A percentile compares a stretch with the other conserved stretches of the same genome.
Conservation (phyloP, 768 basidiomycete genomes). For the Mycena capillaripes region DNA sequence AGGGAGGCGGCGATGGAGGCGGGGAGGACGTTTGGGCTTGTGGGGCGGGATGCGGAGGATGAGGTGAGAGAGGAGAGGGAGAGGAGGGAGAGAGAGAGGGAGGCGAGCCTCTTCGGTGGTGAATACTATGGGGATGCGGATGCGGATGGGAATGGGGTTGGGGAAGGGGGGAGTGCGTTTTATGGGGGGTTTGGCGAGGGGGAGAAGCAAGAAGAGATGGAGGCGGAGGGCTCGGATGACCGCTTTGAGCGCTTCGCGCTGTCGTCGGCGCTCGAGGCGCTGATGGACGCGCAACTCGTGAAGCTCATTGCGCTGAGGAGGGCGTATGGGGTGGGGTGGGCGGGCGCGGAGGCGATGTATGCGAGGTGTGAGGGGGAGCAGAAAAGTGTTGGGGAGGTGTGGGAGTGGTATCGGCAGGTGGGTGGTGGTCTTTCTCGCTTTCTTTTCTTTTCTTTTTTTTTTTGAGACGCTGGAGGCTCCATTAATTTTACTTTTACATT, state of each 20-base stretch:
- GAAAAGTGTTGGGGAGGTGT: conserved; percentile 54
- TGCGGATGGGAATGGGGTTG: conserved; percentile 75
- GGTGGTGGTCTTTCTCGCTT: too few species aligned
- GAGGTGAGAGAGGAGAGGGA: conserved; percentile 42
- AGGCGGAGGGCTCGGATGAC: too few species aligned
- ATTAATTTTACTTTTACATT: too few species aligned
- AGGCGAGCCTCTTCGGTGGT: too few species aligned
- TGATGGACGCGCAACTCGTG: conserved; percentile 69
- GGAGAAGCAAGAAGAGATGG: too few species aligned
- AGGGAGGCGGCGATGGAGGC: conserved; percentile 62
- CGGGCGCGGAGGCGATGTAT: conserved; percentile 72
- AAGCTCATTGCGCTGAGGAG: conserved; percentile 66
- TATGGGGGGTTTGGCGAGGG: too few species aligned
- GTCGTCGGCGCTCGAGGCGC: too few species aligned
- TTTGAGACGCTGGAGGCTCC: too few species aligned
- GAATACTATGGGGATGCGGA: too few species aligned
- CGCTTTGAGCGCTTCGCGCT: too few species aligned
- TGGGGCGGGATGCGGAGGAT: conserved; percentile 59
- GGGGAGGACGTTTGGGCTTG: conserved; percentile 64
- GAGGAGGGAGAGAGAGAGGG: conserved; percentile 45
- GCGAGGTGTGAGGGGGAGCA: conserved; percentile 62
- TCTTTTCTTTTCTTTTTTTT: too few species aligned
- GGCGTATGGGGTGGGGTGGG: conserved; percentile 73
- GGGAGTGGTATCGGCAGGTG: conserved; percentile 40
- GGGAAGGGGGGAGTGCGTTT: conserved; percentile 57